These are phyloP conservation scores for Peterozyma toletana DNA, from an alignment of 805 yeast genomes.

Conservation along the genomic window DNA sequence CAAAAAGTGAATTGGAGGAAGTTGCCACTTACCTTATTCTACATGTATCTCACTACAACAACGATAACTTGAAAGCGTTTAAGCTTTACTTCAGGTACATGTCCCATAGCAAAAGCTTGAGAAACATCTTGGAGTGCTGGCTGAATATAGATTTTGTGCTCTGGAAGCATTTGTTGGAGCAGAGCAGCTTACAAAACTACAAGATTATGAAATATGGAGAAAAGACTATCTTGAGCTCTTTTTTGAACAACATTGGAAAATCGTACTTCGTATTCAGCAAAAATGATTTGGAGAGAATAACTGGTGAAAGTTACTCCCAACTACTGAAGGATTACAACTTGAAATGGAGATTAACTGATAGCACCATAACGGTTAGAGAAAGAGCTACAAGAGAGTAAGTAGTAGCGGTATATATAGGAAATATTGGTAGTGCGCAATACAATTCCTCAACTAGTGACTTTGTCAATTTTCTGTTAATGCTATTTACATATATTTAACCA, in stretches of 20 bases:
- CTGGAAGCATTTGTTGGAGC: constrained; percentile 21
- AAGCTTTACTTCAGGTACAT: constrained; percentile 21
- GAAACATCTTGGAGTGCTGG: constrained; percentile 17
- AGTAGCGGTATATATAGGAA: no score
- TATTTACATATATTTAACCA: no score
- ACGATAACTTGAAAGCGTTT: constrained; percentile 25
- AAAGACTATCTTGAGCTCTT: constrained; percentile 20
- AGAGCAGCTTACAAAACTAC: constrained; percentile 8
- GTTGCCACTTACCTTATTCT: constrained; percentile 33
- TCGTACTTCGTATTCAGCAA: constrained; percentile 31
- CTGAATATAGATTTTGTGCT: constrained; percentile 22
- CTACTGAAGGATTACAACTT: constrained; percentile 17
- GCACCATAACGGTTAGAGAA: constrained; percentile 20
- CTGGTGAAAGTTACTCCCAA: constrained; percentile 22
- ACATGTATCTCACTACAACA: constrained; percentile 36
- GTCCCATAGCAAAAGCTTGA: constrained; percentile 10
- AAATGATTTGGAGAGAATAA: constrained; percentile 18
- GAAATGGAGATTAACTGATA: constrained; percentile 24
- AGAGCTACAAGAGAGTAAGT: constrained; percentile 11
- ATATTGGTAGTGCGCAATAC: no score
- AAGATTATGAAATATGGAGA: constrained; percentile 38
- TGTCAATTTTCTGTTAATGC: no score
- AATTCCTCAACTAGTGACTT: no score
- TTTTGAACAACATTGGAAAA: constrained; percentile 23
- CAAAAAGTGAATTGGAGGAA: constrained; percentile 27